phyloP scores from a whole-genome alignment of 192 early-diverging fungal species.

The Globomyces pollinis-pini region DNA sequence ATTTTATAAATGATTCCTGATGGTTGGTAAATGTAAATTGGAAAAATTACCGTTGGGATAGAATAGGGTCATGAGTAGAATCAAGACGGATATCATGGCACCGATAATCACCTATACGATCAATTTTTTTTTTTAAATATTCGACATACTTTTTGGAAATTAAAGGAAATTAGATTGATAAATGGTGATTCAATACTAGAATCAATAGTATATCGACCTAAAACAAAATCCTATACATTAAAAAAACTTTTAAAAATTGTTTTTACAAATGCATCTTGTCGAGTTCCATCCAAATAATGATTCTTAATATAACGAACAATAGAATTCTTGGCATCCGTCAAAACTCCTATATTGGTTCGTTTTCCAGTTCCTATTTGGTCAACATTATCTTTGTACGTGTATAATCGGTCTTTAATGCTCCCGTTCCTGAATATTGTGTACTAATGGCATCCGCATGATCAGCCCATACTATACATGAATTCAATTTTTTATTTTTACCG shows the following conservation, averaged over 20 bases:
- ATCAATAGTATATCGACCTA: slow-evolving; percentile 55
- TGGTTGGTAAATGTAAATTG: too few species aligned
- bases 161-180: too few species aligned
- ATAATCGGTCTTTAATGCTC: slow-evolving; percentile 96
- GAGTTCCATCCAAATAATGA: slow-evolving; percentile 88
- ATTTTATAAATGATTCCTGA: too few species aligned
- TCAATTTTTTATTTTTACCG: slow-evolving; percentile 30
- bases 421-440: slow-evolving; percentile 88
- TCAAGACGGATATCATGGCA: too few species aligned
- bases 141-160: too few species aligned
- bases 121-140: too few species aligned
- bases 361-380: too few species aligned
- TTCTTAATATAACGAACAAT: slow-evolving; percentile 83
- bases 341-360: slow-evolving; percentile 70
- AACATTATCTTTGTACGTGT: slow-evolving; percentile 97
- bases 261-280: slow-evolving; percentile 55
- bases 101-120: too few species aligned
- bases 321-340: slow-evolving; percentile 77
- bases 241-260: slow-evolving; percentile 15
- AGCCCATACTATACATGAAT: slow-evolving; percentile 72
- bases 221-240: slow-evolving; percentile 85
- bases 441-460: slow-evolving; percentile 94
- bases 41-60: too few species aligned
- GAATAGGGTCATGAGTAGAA: too few species aligned
- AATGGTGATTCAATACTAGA: slow-evolving; percentile 2